Evolutionary conservation across 169 alveolate genomes (phyloP).

Genomic region (Plasmodium knowlesi): DNA sequence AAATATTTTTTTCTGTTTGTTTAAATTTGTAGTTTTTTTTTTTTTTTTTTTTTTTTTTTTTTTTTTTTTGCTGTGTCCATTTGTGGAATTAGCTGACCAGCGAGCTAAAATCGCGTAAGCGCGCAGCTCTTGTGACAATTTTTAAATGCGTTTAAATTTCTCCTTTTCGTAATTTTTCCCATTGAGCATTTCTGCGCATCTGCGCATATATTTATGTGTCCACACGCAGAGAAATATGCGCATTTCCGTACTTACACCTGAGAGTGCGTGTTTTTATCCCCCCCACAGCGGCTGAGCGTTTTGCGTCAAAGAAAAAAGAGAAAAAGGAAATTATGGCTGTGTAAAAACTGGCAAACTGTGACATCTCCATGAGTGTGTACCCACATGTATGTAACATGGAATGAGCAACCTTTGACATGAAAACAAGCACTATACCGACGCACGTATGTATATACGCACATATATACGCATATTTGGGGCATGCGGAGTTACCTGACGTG

Average conservation of each 20-base stretch:
- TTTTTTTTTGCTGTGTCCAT: not conserved
- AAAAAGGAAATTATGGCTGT: not conserved
- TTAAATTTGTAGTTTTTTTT: not conserved
- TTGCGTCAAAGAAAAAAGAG: not conserved
- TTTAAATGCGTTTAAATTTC: slow-evolving; percentile 1
- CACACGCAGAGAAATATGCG: not conserved
- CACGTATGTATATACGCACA: not conserved
- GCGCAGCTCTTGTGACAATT: not conserved
- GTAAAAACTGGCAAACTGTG: not conserved
- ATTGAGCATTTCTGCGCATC: not conserved
- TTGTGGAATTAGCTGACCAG: not conserved
- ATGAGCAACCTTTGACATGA: not conserved
- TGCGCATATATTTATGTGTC: not conserved
- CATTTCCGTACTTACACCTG: not conserved
- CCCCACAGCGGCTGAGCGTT: not conserved
- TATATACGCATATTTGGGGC: not conserved
- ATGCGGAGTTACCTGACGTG: not conserved
- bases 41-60: not conserved
- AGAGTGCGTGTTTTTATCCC: not conserved
- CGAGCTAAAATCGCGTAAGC: not conserved
- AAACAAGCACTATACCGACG: not conserved
- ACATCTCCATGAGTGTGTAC: not conserved
- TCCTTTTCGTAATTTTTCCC: not conserved
- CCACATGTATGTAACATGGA: not conserved
- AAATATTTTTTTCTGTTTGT: not conserved